phyloP scores from a whole-genome alignment of 129 eudicot species.

The sunflower (Helianthus annuus) region HanXRQr2.0-SUNRISE NC_035447.2:10242045-10242544 shows the following conservation, averaged over 20 bases:
- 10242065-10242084: constrained; percentile 28
- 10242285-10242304: constrained; percentile 7
- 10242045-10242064: constrained; percentile 20
- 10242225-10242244: constrained; percentile 20
- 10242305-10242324: background rate
- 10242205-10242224: constrained; percentile 13
- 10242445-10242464: constrained; percentile 11
- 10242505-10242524: constrained; percentile 20
- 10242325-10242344: background rate
- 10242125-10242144: constrained; percentile 23
- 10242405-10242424: background rate
- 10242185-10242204: constrained; percentile 22
- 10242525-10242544: constrained; percentile 22
- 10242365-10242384: too few relatives aligned
- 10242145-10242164: constrained; percentile 7
- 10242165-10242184: constrained; percentile 16
- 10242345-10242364: too few relatives aligned
- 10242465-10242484: constrained; percentile 24
- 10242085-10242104: constrained; percentile 29
- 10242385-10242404: background rate
- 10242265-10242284: constrained; percentile 23
- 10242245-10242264: constrained; percentile 3
- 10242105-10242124: constrained; percentile 24
- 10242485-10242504: constrained; percentile 27
- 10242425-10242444: background rate